Evolutionary conservation across 1,139 yeast species (phyloP).

Genomic region (Zygoascus meyerae): DNA sequence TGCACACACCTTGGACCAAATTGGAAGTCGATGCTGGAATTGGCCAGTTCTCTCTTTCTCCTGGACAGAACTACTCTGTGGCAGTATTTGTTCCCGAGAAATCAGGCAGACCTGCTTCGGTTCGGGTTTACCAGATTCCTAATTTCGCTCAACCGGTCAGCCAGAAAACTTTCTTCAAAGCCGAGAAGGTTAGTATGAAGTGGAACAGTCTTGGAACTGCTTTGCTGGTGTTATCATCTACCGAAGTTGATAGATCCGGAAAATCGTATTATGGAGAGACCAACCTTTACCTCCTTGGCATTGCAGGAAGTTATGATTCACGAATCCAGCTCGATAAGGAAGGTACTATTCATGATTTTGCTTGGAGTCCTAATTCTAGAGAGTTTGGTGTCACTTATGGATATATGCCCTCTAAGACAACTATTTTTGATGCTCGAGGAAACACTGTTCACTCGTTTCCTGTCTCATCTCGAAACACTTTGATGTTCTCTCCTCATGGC

Average conservation of each 20-base stretch:
- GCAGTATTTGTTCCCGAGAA: constrained; percentile 88
- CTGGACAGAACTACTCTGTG: constrained; percentile 87
- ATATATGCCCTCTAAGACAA: constrained; percentile 94
- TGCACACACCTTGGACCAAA: constrained; percentile 56
- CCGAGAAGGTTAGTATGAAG: constrained; percentile 83
- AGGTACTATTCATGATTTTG: constrained; percentile 95
- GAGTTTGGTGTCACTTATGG: constrained; percentile 98
- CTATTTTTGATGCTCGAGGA: constrained; percentile 93
- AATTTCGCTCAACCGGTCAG: constrained; percentile 76
- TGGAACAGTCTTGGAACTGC: constrained; percentile 98
- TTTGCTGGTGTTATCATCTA: constrained; percentile 83
- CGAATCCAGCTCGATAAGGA: constrained; percentile 82
- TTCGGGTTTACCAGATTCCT: constrained; percentile 70
- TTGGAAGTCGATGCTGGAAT: constrained; percentile 49
- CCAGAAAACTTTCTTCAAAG: constrained; percentile 86
- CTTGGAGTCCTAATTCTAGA: constrained; percentile 95
- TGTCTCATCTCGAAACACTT: constrained; percentile 82
- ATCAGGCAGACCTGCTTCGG: constrained; percentile 73
- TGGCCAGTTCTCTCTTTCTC: constrained; percentile 62
- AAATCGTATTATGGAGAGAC: constrained; percentile 97
- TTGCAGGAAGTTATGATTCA: constrained; percentile 88
- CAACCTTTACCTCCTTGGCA: constrained; percentile 81
- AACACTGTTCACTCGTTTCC: constrained; percentile 79
- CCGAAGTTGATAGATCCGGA: constrained; percentile 92
- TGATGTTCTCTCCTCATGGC: constrained; percentile 91